Conservation (phyloP, 768 basidiomycete species). For the Hortiboletus flavorubellus region DNA sequence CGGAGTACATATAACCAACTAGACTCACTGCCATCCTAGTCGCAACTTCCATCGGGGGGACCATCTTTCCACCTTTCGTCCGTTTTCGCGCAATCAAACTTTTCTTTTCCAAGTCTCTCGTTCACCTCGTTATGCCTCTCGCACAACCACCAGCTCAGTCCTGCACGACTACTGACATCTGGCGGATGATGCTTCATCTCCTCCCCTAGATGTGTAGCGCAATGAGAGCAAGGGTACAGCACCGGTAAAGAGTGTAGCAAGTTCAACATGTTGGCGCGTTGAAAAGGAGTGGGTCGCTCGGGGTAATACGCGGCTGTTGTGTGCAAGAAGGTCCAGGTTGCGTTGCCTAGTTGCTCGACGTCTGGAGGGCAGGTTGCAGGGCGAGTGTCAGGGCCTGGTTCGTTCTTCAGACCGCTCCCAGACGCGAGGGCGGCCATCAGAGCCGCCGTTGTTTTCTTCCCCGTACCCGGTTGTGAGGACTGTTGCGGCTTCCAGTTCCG, state of each 20-base stretch:
- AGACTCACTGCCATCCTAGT: constrained; percentile 41
- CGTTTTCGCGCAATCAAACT: constrained; percentile 78
- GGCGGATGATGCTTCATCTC: constrained; percentile 67
- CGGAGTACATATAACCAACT: neutral
- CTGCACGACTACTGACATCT: constrained; percentile 67
- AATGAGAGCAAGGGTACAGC: constrained; percentile 86
- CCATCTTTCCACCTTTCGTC: constrained; percentile 94
- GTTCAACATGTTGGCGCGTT: constrained; percentile 81
- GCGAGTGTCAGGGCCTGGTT: constrained; percentile 36
- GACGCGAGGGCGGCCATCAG: constrained; percentile 35
- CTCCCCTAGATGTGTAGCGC: constrained; percentile 78
- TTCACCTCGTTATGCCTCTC: constrained; percentile 94
- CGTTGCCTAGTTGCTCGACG: constrained; percentile 81
- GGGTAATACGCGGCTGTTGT: constrained; percentile 96
- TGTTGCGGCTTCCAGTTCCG: constrained; percentile 57
- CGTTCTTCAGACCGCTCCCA: constrained; percentile 27
- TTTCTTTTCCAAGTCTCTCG: constrained; percentile 74
- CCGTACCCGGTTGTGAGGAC: constrained; percentile 26
- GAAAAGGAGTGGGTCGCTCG: constrained; percentile 65
- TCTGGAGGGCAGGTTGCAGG: constrained; percentile 84
- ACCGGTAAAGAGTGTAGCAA: constrained; percentile 74
- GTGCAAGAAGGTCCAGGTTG: constrained; percentile 97
- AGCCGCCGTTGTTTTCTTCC: constrained; percentile 31
- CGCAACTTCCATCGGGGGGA: constrained; percentile 82
- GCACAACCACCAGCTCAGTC: constrained; percentile 84